Evolutionary conservation across 768 basidiomycete genomes (phyloP), one percentile per base, ranked within the genome.

Genomic region (Rhizopogon vesiculosus): DNA sequence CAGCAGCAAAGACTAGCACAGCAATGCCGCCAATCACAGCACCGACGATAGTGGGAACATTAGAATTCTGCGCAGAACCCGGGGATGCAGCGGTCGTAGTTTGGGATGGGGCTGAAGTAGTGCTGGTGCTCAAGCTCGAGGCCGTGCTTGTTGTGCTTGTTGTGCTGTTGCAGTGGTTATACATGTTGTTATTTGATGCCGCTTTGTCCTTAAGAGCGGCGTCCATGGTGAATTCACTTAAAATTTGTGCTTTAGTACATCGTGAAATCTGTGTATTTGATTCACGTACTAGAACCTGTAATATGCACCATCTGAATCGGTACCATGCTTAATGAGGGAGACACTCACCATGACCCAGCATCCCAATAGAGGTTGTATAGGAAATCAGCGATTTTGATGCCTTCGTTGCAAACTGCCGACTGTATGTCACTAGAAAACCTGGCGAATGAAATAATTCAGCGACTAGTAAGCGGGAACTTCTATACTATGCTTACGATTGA

Each of bases 111-210:
- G 22, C 18, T 8, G 40, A 43, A n/a, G 59, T 41, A 15, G 56
- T 51, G 28, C 35, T 13, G n/a, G n/a, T n/a, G n/a, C 45, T 31
- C 16, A 61, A 57, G 16, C 42, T 43, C 3, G 40, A 12, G n/a
- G 40, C 45, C 9, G 35, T 38, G 35, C 35, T 38, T 13, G 35
- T 51, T 15, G 35, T 38, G 35, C 35, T 38, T 13, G 35, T 51
- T 15, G 55, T 56, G 10, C 48, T 44, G n/a, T 57, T 56, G 51
- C 69, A 70, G 46, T 66, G 63, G 13, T 64, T 66, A 50, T 68
- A 70, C 0, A 67, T 66, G 49, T 70, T 66, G 59, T 66, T 64
- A 16, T 59, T 59, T 31, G 60, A 54, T 22, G 48, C 53, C 4
- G 51, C 52, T 19, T 69, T 61, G 28, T 64, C 59, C 9, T 42